Evolutionary conservation across 1,284 basidiomycete genomes (phyloP), one percentile per base, ranked within the genome.

Genomic region (Leccinum angustisporum): DNA sequence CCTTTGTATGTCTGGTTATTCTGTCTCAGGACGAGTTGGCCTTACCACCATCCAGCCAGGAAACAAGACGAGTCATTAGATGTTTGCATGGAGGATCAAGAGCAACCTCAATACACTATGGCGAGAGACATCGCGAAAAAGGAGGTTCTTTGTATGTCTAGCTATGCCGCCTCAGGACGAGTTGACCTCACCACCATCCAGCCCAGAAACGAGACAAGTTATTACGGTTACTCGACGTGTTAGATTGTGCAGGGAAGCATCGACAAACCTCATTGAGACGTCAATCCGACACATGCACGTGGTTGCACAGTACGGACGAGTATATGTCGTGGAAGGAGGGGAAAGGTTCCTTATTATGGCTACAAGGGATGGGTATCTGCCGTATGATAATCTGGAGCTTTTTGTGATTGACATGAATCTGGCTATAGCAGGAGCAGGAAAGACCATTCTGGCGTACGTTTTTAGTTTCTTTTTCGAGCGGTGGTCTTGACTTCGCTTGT

Each of bases 251-350:
- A 1, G 0, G 2, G 6, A 67, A 65, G 27, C 64, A 65, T 52
- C 16, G 4, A 10, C 27, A 25, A 18, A 57, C 25, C 1, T 52
- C 11, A 1, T 31, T 43, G 1, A 16, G 48, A 1, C 60, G 56
- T 27, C 64, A 67, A 56, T 30, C 63, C 2, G 59, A 52, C 43
- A 68, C 63, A 3, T 66, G 65, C 38, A 14, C 2, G 27, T 68
- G 63, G 66, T 27, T 66, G 16, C 56, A 13, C 10, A 10, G n/a
- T 9, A 57, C 51, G 3, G 18, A 51, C 25, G 59, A 6, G 1
- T 68, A 66, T 9, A 57, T 3, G 18, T 63, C 59, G 6, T 67
- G 63, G 64, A 67, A 9, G n/a, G 60, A 34, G 0, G 63, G 64
- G 1, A 13, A 21, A 1, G 8, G 27, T 1, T n/a, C 34, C 0